Evolutionary conservation across 257 asterid genomes (phyloP), one percentile per base, ranked within the genome.

Genomic region (Paulownia fortunei): DNA sequence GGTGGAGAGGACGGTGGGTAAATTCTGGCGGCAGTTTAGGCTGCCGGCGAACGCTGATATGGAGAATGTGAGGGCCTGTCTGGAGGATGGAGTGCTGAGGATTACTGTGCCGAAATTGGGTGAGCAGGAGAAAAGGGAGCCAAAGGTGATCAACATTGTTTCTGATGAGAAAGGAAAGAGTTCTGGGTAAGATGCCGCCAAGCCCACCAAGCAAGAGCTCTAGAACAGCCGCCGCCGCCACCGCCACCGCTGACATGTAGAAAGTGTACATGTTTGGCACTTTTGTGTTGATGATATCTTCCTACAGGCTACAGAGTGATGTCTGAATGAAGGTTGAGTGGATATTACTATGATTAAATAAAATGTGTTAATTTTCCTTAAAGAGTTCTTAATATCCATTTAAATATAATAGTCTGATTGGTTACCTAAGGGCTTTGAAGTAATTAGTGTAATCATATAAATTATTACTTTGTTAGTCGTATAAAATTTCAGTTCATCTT

Each of bases 21-120:
- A 77, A 76, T 94, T 94, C 83, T 87, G 95, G 97, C 69, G 97
- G 83, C 98, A 80, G 82, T 94, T 94, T 66, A 81, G 92, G 85
- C 0, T 94, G 89, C 95, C 97, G 41, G 88, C 10, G 61, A 84
- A 86, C n/a, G 94, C 90, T 0, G 96, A 92, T 56, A 19, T 89
- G 91, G 94, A 89, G 23, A 84, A 72, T 0, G 88, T 90, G 15
- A 79, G 65, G 19, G 97, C 97, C 16, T 71, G 78, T 12, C 76
- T 94, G 79, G 96, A 89, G 24, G 81, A 90, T n/a, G 98, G 98
- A 0, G 98, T 94, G 81, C 51, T 94, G 85, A 90, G 77, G 82
- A 86, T 92, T 13, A 74, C 32, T 2, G 92, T 94, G 73, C 91
- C 90, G 0, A 94, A 92, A 12, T 46, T 89, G 90, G 82, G 72